Evolutionary conservation across 768 basidiomycete genomes (phyloP).

Genomic region (Paxillus rubicundulus): DNA sequence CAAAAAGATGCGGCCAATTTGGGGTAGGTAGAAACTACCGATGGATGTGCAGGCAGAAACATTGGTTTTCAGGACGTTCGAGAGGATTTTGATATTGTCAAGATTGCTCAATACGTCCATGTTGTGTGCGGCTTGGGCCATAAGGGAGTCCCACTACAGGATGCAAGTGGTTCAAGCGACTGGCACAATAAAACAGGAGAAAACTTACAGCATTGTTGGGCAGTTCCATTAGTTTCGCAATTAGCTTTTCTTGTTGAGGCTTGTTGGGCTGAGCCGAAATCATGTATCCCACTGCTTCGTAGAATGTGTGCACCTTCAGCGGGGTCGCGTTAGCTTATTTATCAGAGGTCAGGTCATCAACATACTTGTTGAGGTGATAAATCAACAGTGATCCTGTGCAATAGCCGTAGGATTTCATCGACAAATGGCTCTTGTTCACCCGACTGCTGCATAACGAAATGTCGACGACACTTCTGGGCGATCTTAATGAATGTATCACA

Average conservation of each 20-base stretch:
- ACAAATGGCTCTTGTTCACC: constrained; percentile 97
- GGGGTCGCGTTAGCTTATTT: constrained; percentile 9
- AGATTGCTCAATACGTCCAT: constrained; percentile 87
- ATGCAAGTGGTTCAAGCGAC: constrained; percentile 1
- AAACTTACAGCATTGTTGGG: constrained; percentile 91
- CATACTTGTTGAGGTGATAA: constrained; percentile 80
- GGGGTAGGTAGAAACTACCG: constrained; percentile 96
- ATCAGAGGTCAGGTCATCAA: background rate
- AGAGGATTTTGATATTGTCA: constrained; percentile 95
- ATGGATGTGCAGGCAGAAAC: constrained; percentile 97
- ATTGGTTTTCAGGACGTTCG: constrained; percentile 97
- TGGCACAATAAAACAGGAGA: background rate
- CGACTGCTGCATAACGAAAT: constrained; percentile 98
- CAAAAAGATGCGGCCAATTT: constrained; percentile 91
- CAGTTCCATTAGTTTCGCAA: constrained; percentile 92
- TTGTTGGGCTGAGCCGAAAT: constrained; percentile 99
- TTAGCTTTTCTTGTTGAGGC: constrained; percentile 92
- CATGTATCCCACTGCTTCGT: constrained; percentile 99
- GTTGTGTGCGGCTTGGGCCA: constrained; percentile 91
- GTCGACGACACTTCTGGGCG: constrained; percentile 95
- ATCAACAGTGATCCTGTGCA: constrained; percentile 94
- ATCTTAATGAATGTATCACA: constrained; percentile 99
- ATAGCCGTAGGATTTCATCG: constrained; percentile 88
- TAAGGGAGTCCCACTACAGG: constrained; percentile 90
- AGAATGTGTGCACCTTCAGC: constrained; percentile 86